Evolutionary conservation across 176 grass and related monocot species (phyloP), one percentile per base, ranked within the genome.

Genomic region (Triticum turgidum): DNA sequence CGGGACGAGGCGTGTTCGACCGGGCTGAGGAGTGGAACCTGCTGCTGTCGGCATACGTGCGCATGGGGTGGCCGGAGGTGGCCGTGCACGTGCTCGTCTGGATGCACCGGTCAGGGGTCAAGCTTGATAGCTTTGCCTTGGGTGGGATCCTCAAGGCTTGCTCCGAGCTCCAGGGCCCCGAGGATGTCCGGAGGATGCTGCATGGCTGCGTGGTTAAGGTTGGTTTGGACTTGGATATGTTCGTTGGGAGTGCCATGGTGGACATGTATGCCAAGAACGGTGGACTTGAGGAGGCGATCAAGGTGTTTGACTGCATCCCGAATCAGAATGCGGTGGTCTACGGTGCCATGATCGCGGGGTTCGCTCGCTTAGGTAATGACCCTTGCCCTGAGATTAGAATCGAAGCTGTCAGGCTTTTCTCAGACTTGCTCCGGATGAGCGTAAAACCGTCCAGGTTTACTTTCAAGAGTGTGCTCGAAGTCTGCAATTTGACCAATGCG

Each of bases 341-440:
- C 77, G 90, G 88, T 93, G 89, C 91, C 77, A 90, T 98, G 95
- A 98, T 98, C 76, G 95, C 93, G 0, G 92, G 95, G 10, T 94
- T 93, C 66, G 88, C 91, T 80, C 82, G 89, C 21, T 66, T 97
- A 74, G 95, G 92, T 71, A 93, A 89, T 17, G 87, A 93, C 44
- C 80, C 73, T n/a, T 91, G 87, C 61, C 45, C 70, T 34, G 85
- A 91, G 89, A 17, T 83, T 35, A 90, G 82, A 74, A 61, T 87
- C 20, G 76, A 85, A 85, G 89, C 92, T 27, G 66, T 95, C 27
- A 87, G 71, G 76, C 83, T 98, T 77, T 98, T 88, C 51, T 66
- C 65, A 38, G 76, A 91, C 37, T 89, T 95, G 85, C 89, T 95
- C 29, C 67, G 39, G 15, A 95, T 83, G 66, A 88, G 83, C 77